These are phyloP conservation scores for Aspergillus flavus DNA, from an alignment of 2,329 filamentous ascomycete genomes.

Conservation along the genomic window DNA sequence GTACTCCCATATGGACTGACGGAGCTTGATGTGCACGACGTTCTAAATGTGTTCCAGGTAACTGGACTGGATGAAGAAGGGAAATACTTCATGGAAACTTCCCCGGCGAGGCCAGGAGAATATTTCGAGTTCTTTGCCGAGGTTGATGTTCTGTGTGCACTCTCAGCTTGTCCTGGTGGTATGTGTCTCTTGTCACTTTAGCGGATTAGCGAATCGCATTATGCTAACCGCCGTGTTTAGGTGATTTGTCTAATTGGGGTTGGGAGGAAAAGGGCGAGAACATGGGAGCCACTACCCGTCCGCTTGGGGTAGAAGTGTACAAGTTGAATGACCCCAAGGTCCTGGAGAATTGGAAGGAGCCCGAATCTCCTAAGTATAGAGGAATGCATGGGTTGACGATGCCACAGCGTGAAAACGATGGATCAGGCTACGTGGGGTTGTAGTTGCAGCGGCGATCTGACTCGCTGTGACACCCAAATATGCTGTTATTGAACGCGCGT, in stretches of 20 bases:
- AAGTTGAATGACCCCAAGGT: slow-evolving; percentile 58
- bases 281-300: slow-evolving; percentile 70
- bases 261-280: slow-evolving; percentile 64
- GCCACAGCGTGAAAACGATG: slow-evolving; percentile 40
- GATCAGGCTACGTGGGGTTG: slow-evolving; percentile 28
- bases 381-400: slow-evolving; percentile 67
- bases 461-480: no score
- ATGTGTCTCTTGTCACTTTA: slow-evolving; percentile 12
- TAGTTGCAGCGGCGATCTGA: slow-evolving; percentile 9
- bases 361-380: slow-evolving; percentile 62
- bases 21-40: slow-evolving; percentile 79
- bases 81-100: slow-evolving; percentile 71
- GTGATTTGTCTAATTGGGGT: slow-evolving; percentile 79
- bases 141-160: slow-evolving; percentile 69
- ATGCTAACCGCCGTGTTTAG: slow-evolving; percentile 27
- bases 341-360: slow-evolving; percentile 65
- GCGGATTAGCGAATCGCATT: not conserved
- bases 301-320: slow-evolving; percentile 74
- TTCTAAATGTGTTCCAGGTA: slow-evolving; percentile 84
- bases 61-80: slow-evolving; percentile 73
- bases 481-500: not conserved
- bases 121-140: slow-evolving; percentile 80
- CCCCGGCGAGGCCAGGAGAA: slow-evolving; percentile 49
- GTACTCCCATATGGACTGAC: slow-evolving; percentile 68
- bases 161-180: slow-evolving; percentile 73